Conservation (phyloP, 2,329 filamentous ascomycete genomes). For the Graphilbum ipis-grandicollis region DNA sequence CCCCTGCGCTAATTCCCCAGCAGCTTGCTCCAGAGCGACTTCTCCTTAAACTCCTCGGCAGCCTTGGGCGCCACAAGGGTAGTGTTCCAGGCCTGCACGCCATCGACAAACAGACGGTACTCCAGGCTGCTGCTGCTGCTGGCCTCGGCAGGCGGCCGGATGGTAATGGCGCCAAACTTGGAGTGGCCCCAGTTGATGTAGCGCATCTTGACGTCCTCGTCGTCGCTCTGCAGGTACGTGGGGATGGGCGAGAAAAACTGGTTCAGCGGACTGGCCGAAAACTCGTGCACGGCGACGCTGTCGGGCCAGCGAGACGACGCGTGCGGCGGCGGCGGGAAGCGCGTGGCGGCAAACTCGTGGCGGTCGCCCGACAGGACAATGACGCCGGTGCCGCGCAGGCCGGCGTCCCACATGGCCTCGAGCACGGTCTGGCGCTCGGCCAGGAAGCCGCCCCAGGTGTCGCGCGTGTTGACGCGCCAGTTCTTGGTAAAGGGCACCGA, state of each 20-base stretch:
- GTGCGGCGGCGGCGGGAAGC: slow-evolving; percentile 44
- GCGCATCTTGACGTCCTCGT: slow-evolving; percentile 68
- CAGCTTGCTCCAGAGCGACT: slow-evolving; percentile 29
- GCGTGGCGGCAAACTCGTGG: slow-evolving; percentile 92
- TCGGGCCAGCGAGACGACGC: slow-evolving; percentile 43
- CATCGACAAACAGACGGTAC: slow-evolving; percentile 72
- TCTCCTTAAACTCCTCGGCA: slow-evolving; percentile 13
- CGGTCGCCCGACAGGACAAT: slow-evolving; percentile 78
- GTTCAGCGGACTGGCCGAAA: slow-evolving; percentile 76
- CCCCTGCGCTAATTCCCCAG: slow-evolving; percentile 1
- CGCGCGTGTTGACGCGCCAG: slow-evolving; percentile 73
- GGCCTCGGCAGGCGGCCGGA: slow-evolving; percentile 30
- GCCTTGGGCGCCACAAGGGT: slow-evolving; percentile 27
- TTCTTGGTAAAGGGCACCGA: slow-evolving; percentile 96
- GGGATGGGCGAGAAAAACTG: slow-evolving; percentile 84
- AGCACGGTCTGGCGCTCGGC: slow-evolving; percentile 62
- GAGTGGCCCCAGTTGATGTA: slow-evolving; percentile 73
- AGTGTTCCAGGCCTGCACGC: slow-evolving; percentile 58
- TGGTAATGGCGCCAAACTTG: slow-evolving; percentile 74
- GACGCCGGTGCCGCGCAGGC: slow-evolving; percentile 55
- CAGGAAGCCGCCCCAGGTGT: slow-evolving; percentile 91
- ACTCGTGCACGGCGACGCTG: slow-evolving; percentile 62
- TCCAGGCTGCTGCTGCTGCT: slow-evolving; percentile 55
- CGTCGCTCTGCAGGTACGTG: slow-evolving; percentile 67
- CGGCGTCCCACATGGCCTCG: slow-evolving; percentile 82